Evolutionary conservation across 345 rosid genomes (phyloP).

Genomic region (Euphorbia peplus): DNA sequence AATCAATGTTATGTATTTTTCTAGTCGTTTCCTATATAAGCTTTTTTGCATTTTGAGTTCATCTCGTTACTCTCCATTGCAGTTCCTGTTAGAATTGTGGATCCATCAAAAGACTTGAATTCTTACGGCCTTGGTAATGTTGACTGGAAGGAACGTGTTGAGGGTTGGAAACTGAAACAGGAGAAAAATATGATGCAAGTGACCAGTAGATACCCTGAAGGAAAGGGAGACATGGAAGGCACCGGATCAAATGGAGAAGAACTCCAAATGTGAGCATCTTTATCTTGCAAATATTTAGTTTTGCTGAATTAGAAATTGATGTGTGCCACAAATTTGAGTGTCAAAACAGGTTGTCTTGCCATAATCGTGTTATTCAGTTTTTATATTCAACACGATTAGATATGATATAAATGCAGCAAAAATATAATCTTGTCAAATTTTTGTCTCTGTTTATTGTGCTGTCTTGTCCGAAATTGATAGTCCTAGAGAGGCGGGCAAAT

Average conservation of each 20-base stretch:
- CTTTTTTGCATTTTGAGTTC: constrained; percentile 19
- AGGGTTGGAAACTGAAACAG: constrained; percentile 99
- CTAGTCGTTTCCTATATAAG: constrained; percentile 8
- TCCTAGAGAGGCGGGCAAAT: too few relatives aligned
- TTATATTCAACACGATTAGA: too few relatives aligned
- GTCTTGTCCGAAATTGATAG: too few relatives aligned
- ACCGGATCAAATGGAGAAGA: constrained; percentile 99
- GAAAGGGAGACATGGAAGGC: constrained; percentile 94
- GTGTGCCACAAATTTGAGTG: neutral
- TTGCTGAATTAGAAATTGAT: constrained; percentile 1
- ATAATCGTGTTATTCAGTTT: too few relatives aligned
- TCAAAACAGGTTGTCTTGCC: too few relatives aligned
- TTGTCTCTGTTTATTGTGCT: too few relatives aligned
- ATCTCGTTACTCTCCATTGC: constrained; percentile 22
- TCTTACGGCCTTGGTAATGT: constrained; percentile 96
- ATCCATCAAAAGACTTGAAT: constrained; percentile 96
- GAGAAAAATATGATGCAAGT: constrained; percentile 77
- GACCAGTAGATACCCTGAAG: constrained; percentile 67
- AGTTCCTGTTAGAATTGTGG: constrained; percentile 98
- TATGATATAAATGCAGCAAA: too few relatives aligned
- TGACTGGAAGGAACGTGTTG: constrained; percentile 99
- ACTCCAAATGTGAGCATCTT: constrained; percentile 86
- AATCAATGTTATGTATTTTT: constrained; percentile 5
- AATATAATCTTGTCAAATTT: too few relatives aligned
- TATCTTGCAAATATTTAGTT: neutral